Percentiles rank a stretch among this genome's conserved stretches.
phyloP scores from a whole-genome alignment of 306 rosid species.

The Alnus rubra region DNA sequence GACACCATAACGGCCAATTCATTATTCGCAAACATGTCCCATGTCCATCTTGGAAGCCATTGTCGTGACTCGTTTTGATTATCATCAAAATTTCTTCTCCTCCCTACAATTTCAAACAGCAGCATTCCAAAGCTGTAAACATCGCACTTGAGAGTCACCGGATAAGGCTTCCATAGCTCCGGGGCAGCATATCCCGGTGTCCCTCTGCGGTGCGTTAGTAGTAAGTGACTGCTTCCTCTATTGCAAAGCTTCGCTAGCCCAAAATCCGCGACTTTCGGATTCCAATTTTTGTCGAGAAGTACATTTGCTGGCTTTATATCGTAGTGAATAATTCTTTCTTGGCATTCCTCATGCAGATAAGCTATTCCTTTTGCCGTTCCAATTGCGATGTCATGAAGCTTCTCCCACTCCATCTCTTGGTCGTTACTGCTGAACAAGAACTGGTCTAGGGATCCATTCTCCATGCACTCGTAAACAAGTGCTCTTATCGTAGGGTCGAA shows the following conservation, averaged over 20 bases:
- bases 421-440: constrained; percentile 32
- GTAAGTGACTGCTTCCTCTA: constrained; percentile 25
- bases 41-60: constrained; percentile 49
- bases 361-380: constrained; percentile 55
- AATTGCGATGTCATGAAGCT: constrained; percentile 43
- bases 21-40: constrained; percentile 48
- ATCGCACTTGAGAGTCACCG: constrained; percentile 39
- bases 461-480: constrained; percentile 44
- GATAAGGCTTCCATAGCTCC: constrained; percentile 47
- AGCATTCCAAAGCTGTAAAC: constrained; percentile 50
- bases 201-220: constrained; percentile 41
- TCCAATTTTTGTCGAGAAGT: constrained; percentile 39
- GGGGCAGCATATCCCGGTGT: constrained; percentile 55
- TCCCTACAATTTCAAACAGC: constrained; percentile 47
- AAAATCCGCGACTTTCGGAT: constrained; percentile 49
- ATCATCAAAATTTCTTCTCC: constrained; percentile 45
- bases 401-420: constrained; percentile 26
- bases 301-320: constrained; percentile 49
- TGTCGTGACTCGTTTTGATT: constrained; percentile 34
- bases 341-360: constrained; percentile 49
- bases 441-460: constrained; percentile 37
- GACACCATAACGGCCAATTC: constrained; percentile 43
- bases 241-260: constrained; percentile 44
- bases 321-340: constrained; percentile 44
- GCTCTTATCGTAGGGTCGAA: constrained; percentile 38